Percentiles rank a stretch among this genome's conserved stretches.
phyloP scores from a whole-genome alignment of 1,139 yeast species.

The Torulaspora globosa region DNA sequence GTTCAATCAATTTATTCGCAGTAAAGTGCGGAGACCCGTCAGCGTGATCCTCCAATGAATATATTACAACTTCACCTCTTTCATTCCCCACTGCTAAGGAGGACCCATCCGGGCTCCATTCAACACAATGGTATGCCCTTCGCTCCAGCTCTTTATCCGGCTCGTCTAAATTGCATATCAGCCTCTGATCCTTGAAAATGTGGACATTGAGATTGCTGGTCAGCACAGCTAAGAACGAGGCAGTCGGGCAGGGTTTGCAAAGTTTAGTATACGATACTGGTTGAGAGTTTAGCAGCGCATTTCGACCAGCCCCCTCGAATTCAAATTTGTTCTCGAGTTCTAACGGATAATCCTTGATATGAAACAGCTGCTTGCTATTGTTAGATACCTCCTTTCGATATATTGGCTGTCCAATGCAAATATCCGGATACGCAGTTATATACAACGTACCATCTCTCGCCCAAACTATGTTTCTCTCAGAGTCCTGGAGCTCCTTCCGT shows the following conservation, averaged over 20 bases:
- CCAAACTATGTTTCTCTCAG: conserved; percentile 31
- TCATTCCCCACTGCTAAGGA: conserved; percentile 32
- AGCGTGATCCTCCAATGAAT: conserved; percentile 5
- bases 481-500: conserved; percentile 31
- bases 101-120: conserved; percentile 30
- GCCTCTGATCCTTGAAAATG: conserved; percentile 17
- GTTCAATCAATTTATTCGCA: conserved; percentile 2
- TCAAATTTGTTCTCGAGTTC: conserved; percentile 30
- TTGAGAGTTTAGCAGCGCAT: conserved; percentile 30
- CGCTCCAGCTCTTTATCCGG: conserved; percentile 12
- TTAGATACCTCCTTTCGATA: conserved; percentile 21
- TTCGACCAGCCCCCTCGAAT: conserved; percentile 23
- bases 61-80: conserved; percentile 24
- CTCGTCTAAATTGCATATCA: conserved; percentile 25
- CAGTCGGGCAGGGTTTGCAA: conserved; percentile 24
- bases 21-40: conserved; percentile 1
- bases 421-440: conserved; percentile 29
- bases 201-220: conserved; percentile 34
- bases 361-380: conserved; percentile 28
- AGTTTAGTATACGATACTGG: conserved; percentile 27
- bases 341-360: conserved; percentile 25
- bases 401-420: conserved; percentile 30
- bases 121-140: conserved; percentile 31
- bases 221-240: conserved; percentile 25
- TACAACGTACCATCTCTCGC: conserved; percentile 31